These are phyloP conservation scores for Apiospora saccharicola DNA, from an alignment of 2,329 filamentous ascomycete genomes.

Conservation along the genomic window DNA sequence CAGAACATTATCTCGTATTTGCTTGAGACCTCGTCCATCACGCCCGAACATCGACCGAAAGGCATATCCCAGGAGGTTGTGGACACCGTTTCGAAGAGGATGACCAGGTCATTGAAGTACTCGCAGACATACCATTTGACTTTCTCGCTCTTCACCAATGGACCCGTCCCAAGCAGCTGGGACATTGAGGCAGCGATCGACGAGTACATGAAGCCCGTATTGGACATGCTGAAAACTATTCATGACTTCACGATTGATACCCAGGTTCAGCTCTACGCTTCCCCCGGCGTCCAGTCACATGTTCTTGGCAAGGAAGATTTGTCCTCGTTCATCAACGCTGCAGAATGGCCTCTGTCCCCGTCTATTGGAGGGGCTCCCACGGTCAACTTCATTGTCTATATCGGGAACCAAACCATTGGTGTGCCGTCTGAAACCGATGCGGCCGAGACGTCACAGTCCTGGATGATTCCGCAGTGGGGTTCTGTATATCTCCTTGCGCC, in stretches of 20 bases:
- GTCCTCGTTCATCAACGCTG: slow-evolving; percentile 94
- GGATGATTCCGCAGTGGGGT: slow-evolving; percentile 97
- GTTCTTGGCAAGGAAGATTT: slow-evolving; percentile 85
- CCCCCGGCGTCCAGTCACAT: slow-evolving; percentile 66
- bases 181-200: slow-evolving; percentile 84
- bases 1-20: slow-evolving; percentile 84
- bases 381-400: slow-evolving; percentile 93
- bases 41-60: slow-evolving; percentile 54
- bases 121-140: slow-evolving; percentile 94
- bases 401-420: slow-evolving; percentile 78
- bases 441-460: slow-evolving; percentile 66
- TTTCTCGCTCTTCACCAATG: slow-evolving; percentile 91
- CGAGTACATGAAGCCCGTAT: slow-evolving; percentile 81
- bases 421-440: slow-evolving; percentile 46
- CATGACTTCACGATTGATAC: slow-evolving; percentile 97
- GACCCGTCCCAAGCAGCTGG: slow-evolving; percentile 83
- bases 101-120: slow-evolving; percentile 87
- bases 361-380: slow-evolving; percentile 94
- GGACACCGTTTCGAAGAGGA: slow-evolving; percentile 70
- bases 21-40: slow-evolving; percentile 65
- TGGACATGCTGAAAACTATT: slow-evolving; percentile 80
- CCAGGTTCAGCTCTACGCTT: slow-evolving; percentile 94
- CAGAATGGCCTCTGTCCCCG: slow-evolving; percentile 95
- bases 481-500: slow-evolving; percentile 67
- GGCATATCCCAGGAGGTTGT: slow-evolving; percentile 58